Evolutionary conservation across 371 early-diverging fungal species (phyloP), one percentile per base, ranked within the genome.

Genomic region (Zopfochytrium polystomum): DNA sequence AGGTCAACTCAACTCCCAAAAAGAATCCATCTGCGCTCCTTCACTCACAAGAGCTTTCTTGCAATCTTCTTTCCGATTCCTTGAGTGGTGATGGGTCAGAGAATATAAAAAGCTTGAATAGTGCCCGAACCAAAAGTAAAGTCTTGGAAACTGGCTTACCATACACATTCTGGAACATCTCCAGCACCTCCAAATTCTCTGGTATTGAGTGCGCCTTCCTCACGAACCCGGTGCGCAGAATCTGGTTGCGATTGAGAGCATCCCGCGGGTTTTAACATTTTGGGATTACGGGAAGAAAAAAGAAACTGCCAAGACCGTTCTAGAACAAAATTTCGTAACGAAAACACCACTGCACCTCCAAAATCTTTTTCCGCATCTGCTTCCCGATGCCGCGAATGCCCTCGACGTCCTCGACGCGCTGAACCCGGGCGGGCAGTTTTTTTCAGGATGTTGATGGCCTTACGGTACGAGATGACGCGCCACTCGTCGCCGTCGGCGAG

Each of bases 401-500:
- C 38, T 60, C 27, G 22, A 52, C 63, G 43, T 72, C 57, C 5
- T 31, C 49, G 18, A 34, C 35, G 18, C 61, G 62, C 52, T 52
- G 27, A 7, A 68, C 52, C 44, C 52, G 42, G 26, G 58, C 52
- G 23, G 60, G 45, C 42, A 34, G 23, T 35, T 23, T 49, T 57
- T 22, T 55, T 44, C 3, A 60, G 22, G 9, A 66, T 50, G 50
- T 60, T 66, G 3, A 66, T 60, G 2, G 66, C 66, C 52, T 54
- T 66, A 27, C 68, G 58, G 55, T 73, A 73, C 15, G 65, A 56
- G 4, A 64, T 22, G 18, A 66, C 46, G 2, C 70, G 60, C 51
- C 58, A 68, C n/a, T 66, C 56, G 35, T 67, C 70, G 0, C 65
- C 69, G 20, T 70, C 69, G 1, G 67, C 64, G 23, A 69, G 69